phyloP scores from a whole-genome alignment of 805 yeast species.

The Monosporozyma unispora region DNA sequence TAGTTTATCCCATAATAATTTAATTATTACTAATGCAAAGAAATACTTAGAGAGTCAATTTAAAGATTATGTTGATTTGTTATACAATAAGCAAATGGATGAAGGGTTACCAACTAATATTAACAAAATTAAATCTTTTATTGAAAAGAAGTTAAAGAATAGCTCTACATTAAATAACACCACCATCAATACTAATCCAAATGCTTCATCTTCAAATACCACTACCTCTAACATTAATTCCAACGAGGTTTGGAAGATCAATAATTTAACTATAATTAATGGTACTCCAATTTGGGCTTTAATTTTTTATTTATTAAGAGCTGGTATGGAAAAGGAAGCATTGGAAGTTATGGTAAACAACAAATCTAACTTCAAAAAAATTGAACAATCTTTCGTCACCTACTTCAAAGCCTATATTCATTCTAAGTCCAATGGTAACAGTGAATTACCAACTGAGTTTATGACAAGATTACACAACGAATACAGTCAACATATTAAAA shows the following conservation, averaged over 20 bases:
- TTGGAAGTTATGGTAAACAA: slow-evolving; percentile 55
- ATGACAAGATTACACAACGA: slow-evolving; percentile 66
- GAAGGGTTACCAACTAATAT: slow-evolving; percentile 66
- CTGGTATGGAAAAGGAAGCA: slow-evolving; percentile 77
- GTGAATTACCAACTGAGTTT: slow-evolving; percentile 54
- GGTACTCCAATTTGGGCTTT: slow-evolving; percentile 93
- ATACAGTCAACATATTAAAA: slow-evolving; percentile 76
- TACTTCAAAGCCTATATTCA: slow-evolving; percentile 66
- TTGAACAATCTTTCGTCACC: slow-evolving; percentile 75
- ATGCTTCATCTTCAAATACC: neutral
- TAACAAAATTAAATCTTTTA: slow-evolving; percentile 60
- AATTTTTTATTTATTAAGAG: slow-evolving; percentile 72
- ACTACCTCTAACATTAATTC: neutral
- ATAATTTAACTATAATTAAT: slow-evolving; percentile 58
- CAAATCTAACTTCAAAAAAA: slow-evolving; percentile 65
- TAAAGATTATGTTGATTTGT: slow-evolving; percentile 58
- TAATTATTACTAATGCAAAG: slow-evolving; percentile 48
- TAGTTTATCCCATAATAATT: slow-evolving; percentile 6
- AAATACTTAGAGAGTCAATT: slow-evolving; percentile 68
- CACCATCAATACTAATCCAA: neutral
- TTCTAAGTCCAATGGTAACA: slow-evolving; percentile 32
- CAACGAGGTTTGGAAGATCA: slow-evolving; percentile 41
- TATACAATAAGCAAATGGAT: slow-evolving; percentile 44
- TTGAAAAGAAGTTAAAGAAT: slow-evolving; percentile 39
- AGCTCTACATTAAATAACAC: slow-evolving; percentile 13